Conservation (phyloP, 352 stramenopile species). For the Phytophthora foliorum region DNA sequence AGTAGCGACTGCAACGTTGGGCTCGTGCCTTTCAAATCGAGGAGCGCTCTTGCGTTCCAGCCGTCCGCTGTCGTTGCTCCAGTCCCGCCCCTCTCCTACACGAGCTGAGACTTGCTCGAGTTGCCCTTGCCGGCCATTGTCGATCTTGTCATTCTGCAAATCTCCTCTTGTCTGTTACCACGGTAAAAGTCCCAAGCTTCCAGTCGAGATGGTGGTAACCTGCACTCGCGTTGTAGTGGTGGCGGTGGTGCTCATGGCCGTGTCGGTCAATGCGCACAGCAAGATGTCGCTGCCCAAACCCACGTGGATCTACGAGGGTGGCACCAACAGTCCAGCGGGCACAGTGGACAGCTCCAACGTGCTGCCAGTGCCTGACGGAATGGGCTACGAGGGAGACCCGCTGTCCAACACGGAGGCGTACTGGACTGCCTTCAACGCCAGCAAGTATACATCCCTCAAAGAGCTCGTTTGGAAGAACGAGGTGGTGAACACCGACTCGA, state of each 20-base stretch:
- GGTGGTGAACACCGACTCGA: constrained; percentile 43
- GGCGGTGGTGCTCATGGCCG: constrained; percentile 20
- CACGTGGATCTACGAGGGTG: constrained; percentile 40
- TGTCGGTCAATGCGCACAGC: constrained; percentile 33
- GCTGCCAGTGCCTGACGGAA: constrained; percentile 32
- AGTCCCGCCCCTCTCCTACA: constrained; percentile 24
- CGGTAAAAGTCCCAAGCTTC: constrained; percentile 7
- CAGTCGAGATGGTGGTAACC: constrained; percentile 17
- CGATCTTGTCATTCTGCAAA: constrained; percentile 28
- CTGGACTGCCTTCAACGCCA: constrained; percentile 48
- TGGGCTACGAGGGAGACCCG: constrained; percentile 41
- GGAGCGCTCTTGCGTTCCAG: constrained; percentile 27
- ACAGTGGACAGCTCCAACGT: constrained; percentile 39
- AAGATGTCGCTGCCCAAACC: constrained; percentile 46
- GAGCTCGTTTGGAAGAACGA: constrained; percentile 47
- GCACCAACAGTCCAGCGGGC: constrained; percentile 37
- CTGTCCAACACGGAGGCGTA: constrained; percentile 44
- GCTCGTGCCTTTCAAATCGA: constrained; percentile 20
- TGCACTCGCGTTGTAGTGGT: constrained; percentile 9
- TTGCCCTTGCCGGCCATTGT: neutral
- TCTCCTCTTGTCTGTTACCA: constrained; percentile 12
- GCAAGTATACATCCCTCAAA: constrained; percentile 58
- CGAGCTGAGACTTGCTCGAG: constrained; percentile 4
- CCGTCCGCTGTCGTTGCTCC: neutral
- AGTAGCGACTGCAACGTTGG: neutral